Evolutionary conservation across 1,139 yeast genomes (phyloP).

Genomic region (Nadsonia commutata): DNA sequence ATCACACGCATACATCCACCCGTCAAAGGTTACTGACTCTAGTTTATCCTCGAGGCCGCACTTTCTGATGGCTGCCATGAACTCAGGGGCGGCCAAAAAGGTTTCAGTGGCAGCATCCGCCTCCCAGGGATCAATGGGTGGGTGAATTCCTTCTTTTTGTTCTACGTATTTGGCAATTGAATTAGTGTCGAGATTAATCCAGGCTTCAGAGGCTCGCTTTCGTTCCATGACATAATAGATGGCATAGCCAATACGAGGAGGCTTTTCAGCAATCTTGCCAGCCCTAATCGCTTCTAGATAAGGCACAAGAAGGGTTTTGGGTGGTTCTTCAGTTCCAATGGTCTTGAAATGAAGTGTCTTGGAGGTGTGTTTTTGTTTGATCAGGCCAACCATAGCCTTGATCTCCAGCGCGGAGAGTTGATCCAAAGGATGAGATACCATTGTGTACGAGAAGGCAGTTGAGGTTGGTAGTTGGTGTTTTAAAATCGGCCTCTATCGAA

Average conservation of each 20-base stretch:
- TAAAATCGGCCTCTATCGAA: background rate
- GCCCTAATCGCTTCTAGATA: constrained; percentile 56
- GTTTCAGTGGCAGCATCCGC: constrained; percentile 42
- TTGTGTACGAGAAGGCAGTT: no score
- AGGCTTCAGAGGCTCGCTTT: constrained; percentile 50
- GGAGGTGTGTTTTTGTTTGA: constrained; percentile 34
- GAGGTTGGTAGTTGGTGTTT: background rate
- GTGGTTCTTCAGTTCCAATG: constrained; percentile 66
- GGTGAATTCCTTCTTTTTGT: constrained; percentile 51
- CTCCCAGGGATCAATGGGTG: constrained; percentile 66
- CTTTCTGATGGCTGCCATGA: constrained; percentile 42
- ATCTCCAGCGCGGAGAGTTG: constrained; percentile 54
- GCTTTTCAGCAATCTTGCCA: constrained; percentile 39
- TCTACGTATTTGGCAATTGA: constrained; percentile 38
- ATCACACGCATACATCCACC: constrained; percentile 86
- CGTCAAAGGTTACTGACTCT: constrained; percentile 55
- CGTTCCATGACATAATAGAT: constrained; percentile 52
- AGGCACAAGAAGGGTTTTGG: constrained; percentile 57
- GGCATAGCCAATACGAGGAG: constrained; percentile 46
- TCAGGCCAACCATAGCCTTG: constrained; percentile 37
- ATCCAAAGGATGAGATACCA: constrained; percentile 41
- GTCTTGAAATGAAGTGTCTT: constrained; percentile 51
- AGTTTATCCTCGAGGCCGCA: constrained; percentile 36
- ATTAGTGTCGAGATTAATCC: constrained; percentile 51
- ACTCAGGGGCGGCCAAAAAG: constrained; percentile 59